Conservation (phyloP, 228 moss, liverwort and hornwort species). For the Sphagnum magellanicum region DNA sequence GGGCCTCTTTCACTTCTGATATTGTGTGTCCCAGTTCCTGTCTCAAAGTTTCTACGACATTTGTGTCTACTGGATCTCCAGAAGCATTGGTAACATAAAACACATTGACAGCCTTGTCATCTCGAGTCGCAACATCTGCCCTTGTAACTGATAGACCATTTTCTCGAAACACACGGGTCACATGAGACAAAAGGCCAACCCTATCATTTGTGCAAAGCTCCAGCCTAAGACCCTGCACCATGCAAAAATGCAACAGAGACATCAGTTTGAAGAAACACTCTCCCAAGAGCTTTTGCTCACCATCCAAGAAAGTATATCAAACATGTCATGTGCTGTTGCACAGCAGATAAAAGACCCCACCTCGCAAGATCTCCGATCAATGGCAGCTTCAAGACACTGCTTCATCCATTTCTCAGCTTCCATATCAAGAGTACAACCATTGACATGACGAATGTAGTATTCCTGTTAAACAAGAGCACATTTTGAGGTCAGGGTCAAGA, state of each 20-base stretch:
- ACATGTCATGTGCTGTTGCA: too few relatives aligned
- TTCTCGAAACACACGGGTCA: conserved; percentile 65
- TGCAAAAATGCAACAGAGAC: background rate
- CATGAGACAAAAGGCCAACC: conserved; percentile 68
- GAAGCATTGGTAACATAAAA: conserved; percentile 49
- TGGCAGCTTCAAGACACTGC: conserved; percentile 35
- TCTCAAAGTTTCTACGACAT: conserved; percentile 40
- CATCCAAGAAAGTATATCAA: too few relatives aligned
- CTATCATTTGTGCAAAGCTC: conserved; percentile 73
- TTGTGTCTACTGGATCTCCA: conserved; percentile 39
- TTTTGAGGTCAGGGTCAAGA: background rate
- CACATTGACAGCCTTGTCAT: conserved; percentile 65
- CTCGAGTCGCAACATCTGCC: conserved; percentile 67
- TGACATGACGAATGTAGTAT: conserved; percentile 40
- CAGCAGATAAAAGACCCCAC: conserved; percentile 2
- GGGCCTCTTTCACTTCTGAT: conserved; percentile 29
- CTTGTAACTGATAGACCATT: conserved; percentile 81
- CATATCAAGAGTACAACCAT: conserved; percentile 26
- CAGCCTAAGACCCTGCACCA: conserved; percentile 59
- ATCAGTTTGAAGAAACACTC: too few relatives aligned
- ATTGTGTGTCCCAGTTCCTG: conserved; percentile 40
- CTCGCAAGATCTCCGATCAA: conserved; percentile 40
- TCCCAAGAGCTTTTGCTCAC: too few relatives aligned
- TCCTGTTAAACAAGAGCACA: conserved; percentile 10
- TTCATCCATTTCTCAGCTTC: conserved; percentile 28